Conservation (phyloP, 225 moss, liverwort and hornwort genomes). For the Straminergon stramineum region DNA sequence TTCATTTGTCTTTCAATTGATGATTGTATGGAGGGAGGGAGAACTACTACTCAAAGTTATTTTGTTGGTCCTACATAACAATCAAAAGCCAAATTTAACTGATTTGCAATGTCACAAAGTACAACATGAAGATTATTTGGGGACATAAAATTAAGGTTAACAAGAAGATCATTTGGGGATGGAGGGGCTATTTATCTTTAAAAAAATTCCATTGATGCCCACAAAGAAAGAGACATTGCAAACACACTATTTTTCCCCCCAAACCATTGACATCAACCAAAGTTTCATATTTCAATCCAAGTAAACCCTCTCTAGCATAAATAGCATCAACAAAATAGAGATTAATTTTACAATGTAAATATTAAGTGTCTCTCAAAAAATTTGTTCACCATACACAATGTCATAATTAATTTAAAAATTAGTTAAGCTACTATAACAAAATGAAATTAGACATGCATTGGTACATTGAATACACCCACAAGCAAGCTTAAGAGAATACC, state of each 20-base stretch:
- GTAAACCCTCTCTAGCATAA: accelerated
- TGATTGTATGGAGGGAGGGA: too few relatives aligned
- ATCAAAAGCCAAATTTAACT: too few relatives aligned
- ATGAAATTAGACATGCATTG: not conserved
- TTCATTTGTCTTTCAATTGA: too few relatives aligned
- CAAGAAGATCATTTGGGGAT: too few relatives aligned
- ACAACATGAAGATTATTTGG: too few relatives aligned
- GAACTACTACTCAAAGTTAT: too few relatives aligned
- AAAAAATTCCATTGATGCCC: accelerated
- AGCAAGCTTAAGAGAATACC: accelerated
- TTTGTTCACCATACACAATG: not conserved
- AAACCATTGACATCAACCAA: accelerated
- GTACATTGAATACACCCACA: too few relatives aligned
- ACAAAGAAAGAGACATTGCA: not conserved
- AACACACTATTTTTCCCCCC: too few relatives aligned
- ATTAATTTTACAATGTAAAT: not conserved
- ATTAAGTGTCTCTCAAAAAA: accelerated
- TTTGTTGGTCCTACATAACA: too few relatives aligned
- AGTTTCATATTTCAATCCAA: not conserved
- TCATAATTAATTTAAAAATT: not conserved
- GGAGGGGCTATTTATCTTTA: not conserved
- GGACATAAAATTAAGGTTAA: too few relatives aligned
- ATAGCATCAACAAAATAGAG: accelerated
- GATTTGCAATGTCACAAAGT: too few relatives aligned
- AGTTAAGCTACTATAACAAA: not conserved